phyloP scores from a whole-genome alignment of 169 alveolate genomes.

The Plasmodium falciparum region DNA sequence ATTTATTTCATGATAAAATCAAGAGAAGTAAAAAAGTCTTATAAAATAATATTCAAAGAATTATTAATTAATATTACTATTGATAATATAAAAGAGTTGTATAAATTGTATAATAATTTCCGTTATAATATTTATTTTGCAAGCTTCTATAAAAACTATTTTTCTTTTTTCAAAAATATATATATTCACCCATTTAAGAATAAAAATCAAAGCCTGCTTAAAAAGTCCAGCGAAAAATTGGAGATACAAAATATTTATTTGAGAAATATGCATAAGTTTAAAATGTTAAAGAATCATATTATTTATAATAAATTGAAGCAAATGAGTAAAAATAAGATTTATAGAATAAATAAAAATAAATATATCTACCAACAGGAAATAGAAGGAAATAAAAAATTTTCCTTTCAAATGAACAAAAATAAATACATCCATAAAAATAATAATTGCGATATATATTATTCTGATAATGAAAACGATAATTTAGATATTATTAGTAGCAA shows the following conservation, averaged over 20 bases:
- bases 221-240: conserved; percentile 47
- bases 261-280: conserved; percentile 10
- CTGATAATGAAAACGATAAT: too few species aligned
- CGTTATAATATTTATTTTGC: conserved; percentile 56
- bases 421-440: too few species aligned
- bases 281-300: conserved; percentile 1
- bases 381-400: too few species aligned
- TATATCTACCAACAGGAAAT: neutral
- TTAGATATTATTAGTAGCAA: too few species aligned
- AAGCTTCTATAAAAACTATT: conserved; percentile 31
- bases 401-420: too few species aligned
- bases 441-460: too few species aligned
- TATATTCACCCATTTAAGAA: conserved; percentile 31
- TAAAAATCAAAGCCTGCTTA: conserved; percentile 8
- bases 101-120: conserved; percentile 35
- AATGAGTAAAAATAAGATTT: neutral
- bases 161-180: conserved; percentile 27
- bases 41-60: conserved; percentile 27
- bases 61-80: conserved; percentile 36
- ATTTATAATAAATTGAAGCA: conserved; percentile 12
- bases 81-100: conserved; percentile 52
- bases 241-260: conserved; percentile 34
- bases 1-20: conserved; percentile 14
- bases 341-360: neutral
- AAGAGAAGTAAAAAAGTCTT: conserved; percentile 10